Evolutionary conservation across 2,329 filamentous ascomycete genomes (phyloP).

Genomic region (Pseudogymnoascus sp.): DNA sequence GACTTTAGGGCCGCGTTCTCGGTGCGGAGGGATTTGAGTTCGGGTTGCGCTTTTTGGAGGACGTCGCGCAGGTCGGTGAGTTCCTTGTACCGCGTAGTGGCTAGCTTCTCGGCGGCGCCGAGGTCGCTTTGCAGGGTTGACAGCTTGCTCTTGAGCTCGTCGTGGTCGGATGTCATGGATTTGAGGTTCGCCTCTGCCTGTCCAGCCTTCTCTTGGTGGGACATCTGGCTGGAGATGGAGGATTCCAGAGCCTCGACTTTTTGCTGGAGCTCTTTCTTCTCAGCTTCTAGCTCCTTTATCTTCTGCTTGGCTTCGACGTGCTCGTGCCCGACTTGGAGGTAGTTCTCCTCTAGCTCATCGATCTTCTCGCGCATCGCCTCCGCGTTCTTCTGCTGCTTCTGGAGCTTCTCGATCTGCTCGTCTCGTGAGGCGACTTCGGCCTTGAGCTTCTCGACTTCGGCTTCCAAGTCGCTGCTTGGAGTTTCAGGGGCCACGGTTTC

Average conservation of each 20-base stretch:
- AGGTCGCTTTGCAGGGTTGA: conserved; percentile 72
- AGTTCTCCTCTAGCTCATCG: conserved; percentile 70
- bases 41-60: conserved; percentile 77
- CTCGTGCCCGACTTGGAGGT: conserved; percentile 72
- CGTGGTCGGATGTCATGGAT: conserved; percentile 44
- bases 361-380: conserved; percentile 80
- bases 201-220: conserved; percentile 22
- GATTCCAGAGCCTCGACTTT: conserved; percentile 50
- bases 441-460: conserved; percentile 26
- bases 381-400: conserved; percentile 63
- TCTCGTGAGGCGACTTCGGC: conserved; percentile 36
- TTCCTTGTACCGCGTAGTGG: conserved; percentile 82
- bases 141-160: conserved; percentile 64
- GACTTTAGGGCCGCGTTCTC: conserved; percentile 69
- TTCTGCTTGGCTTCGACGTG: conserved; percentile 76
- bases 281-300: conserved; percentile 60
- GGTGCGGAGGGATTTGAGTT: conserved; percentile 68
- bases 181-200: conserved; percentile 26
- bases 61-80: conserved; percentile 71
- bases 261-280: conserved; percentile 59
- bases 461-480: conserved; percentile 18
- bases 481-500: neutral
- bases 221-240: conserved; percentile 11
- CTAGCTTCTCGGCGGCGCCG: conserved; percentile 75
- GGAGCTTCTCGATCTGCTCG: conserved; percentile 62